Evolutionary conservation across 306 rosid genomes (phyloP), one percentile per base, ranked within the genome.

Genomic region (Pterocarpus macrocarpus): DNA sequence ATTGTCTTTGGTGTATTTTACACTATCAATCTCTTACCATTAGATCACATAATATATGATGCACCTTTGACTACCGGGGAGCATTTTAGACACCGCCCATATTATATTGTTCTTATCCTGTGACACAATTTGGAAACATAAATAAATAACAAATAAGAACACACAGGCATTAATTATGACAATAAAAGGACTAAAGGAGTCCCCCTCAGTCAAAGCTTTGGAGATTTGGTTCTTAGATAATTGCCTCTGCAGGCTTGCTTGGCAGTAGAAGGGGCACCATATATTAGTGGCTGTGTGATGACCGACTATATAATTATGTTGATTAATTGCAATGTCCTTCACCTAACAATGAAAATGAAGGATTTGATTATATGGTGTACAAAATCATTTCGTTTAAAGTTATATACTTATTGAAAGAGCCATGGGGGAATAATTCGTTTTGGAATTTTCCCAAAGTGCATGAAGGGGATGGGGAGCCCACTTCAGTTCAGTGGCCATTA

Each of bases 271-370:
- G 28, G 8, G 44, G 34, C 4, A 4, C 28, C 28, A 4, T n/a
- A 10, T 10, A 0, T 15, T 39, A 32, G 13, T 33, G 75, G 30
- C 55, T 9, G 32, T 16, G 68, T 0, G 0, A 17, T 61, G 30
- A 65, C 45, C 53, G 55, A 30, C 65, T 17, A 14, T 5, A 22
- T 8, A 17, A 50, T 34, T 38, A 32, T 52, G 64, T 11, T 11
- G 38, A 69, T 56, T 77, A 17, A 49, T 76, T 30, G 38, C 12
- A 33, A 2, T 17, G 22, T 13, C 65, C 9, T 16, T 83, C 76
- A 65, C 83, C 77, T 1, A 67, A 78, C 83, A 56, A 66, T 16
- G 65, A 83, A 28, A 78, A 83, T 67, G 17, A 64, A 64, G 32
- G 4, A 55, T 81, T 66, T 84, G 68, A 84, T 84, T 52, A 28